phyloP scores from a whole-genome alignment of 345 rosid species.

The Gossypium stocksii region DNA sequence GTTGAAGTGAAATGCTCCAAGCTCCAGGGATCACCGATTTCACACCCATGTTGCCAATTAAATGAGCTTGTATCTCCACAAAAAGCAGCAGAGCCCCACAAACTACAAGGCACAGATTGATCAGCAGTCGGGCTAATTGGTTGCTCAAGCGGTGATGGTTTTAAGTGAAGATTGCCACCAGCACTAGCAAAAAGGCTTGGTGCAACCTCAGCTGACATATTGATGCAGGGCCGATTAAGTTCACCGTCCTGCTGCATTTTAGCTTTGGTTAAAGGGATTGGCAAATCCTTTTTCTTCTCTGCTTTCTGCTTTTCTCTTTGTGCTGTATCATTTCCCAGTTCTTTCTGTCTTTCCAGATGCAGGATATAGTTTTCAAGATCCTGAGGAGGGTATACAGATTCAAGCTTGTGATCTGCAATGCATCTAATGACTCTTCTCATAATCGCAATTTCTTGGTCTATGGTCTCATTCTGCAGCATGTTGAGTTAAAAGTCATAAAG shows the following conservation, averaged over 20 bases:
- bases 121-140: neutral
- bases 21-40: neutral
- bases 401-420: conserved; percentile 25
- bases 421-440: conserved; percentile 24
- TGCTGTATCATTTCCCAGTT: neutral
- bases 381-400: conserved; percentile 10
- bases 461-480: conserved; percentile 25
- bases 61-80: conserved; percentile 3
- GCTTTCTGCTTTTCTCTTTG: conserved; percentile 4
- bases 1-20: conserved; percentile 2
- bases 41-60: neutral
- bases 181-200: neutral
- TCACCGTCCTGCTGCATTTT: neutral
- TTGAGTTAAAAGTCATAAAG: neutral
- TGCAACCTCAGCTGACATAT: neutral
- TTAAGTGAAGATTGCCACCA: neutral
- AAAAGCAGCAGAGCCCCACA: neutral
- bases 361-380: conserved; percentile 9
- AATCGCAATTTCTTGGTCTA: conserved; percentile 21
- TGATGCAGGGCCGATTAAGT: neutral
- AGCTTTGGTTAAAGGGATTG: neutral
- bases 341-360: conserved; percentile 17
- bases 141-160: neutral
- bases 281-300: neutral
- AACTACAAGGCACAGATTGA: neutral